A percentile compares a stretch with the other conserved stretches of the same genome.
Evolutionary conservation across 257 asterid genomes (phyloP).

Genomic region (Jaltomata sinuosa): DNA sequence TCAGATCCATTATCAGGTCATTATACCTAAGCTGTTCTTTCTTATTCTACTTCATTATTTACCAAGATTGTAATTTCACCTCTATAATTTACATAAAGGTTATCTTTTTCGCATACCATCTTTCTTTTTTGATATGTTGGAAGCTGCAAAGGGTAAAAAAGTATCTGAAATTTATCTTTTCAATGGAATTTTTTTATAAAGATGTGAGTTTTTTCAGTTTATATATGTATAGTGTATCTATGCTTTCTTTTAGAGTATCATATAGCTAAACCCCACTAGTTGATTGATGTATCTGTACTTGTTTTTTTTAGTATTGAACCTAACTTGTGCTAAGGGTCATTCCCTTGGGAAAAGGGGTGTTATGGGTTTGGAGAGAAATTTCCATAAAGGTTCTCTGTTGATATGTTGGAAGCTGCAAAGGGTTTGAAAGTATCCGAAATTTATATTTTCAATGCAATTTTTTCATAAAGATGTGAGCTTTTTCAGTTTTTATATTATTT

Average conservation of each 20-base stretch:
- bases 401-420: background rate
- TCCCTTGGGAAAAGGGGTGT: background rate
- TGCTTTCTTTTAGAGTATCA: background rate
- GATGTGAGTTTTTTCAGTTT: background rate
- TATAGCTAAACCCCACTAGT: background rate
- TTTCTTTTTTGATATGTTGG: background rate
- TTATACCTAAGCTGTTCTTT: background rate
- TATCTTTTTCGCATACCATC: background rate
- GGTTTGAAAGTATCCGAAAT: background rate
- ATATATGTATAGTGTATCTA: background rate
- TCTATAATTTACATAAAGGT: background rate
- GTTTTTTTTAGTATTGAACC: background rate
- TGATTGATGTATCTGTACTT: background rate
- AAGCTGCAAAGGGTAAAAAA: background rate
- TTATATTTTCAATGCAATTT: background rate
- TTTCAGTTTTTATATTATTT: background rate
- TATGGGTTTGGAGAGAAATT: background rate
- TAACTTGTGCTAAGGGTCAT: background rate
- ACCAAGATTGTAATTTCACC: background rate
- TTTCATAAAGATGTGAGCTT: background rate
- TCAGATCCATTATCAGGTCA: conserved; percentile 1
- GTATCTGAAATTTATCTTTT: background rate
- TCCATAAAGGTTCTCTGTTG: background rate
- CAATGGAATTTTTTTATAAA: background rate
- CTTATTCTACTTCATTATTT: background rate